These are phyloP conservation scores for Suillus tomentosus DNA, from an alignment of 768 basidiomycete genomes.

Conservation along the genomic window DNA sequence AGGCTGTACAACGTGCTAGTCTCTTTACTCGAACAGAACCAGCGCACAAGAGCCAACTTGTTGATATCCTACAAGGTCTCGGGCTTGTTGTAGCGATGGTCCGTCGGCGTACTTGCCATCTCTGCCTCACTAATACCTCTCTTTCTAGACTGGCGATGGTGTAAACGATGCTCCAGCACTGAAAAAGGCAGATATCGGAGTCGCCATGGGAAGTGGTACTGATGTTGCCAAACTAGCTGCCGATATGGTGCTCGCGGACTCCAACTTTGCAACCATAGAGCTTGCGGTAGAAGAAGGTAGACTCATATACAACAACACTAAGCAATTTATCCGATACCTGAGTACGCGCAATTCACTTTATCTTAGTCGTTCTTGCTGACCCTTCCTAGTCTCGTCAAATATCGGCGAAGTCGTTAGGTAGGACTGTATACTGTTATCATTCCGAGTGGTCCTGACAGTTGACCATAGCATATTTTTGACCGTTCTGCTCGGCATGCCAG, in stretches of 20 bases:
- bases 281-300: slow-evolving; percentile 96
- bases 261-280: slow-evolving; percentile 98
- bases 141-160: slow-evolving; percentile 84
- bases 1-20: slow-evolving; percentile 84
- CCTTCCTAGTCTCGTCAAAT: slow-evolving; percentile 78
- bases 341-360: slow-evolving; percentile 50
- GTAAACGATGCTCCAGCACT: slow-evolving; percentile 98
- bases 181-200: slow-evolving; percentile 96
- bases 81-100: slow-evolving; percentile 97
- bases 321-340: slow-evolving; percentile 99
- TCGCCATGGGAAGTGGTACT: slow-evolving; percentile 98
- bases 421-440: not conserved
- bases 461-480: slow-evolving; percentile 86
- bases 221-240: slow-evolving; percentile 98
- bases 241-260: slow-evolving; percentile 97
- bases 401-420: slow-evolving; percentile 93
- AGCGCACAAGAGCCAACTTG: slow-evolving; percentile 90
- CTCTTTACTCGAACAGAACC: slow-evolving; percentile 96
- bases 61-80: slow-evolving; percentile 89
- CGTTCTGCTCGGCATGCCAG: slow-evolving; percentile 98
- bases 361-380: slow-evolving; percentile 14
- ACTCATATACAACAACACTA: slow-evolving; percentile 98
- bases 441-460: slow-evolving; percentile 10
- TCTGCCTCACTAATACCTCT: slow-evolving; percentile 16
- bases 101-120: slow-evolving; percentile 23